Evolutionary conservation across 805 yeast genomes (phyloP).

Genomic region (Huiozyma sinensis): DNA sequence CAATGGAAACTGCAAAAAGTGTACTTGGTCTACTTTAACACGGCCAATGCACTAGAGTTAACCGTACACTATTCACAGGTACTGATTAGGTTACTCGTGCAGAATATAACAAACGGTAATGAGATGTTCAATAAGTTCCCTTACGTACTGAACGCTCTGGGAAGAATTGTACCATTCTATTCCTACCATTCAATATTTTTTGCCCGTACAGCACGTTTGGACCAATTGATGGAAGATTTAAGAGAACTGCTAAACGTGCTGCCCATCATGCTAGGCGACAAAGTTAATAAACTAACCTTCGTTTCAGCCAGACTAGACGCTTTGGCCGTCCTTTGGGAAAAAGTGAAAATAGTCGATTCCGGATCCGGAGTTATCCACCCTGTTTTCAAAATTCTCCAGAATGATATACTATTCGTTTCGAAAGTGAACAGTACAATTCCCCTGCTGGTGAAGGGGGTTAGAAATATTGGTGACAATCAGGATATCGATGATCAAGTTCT

Average conservation of each 20-base stretch:
- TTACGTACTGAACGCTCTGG: constrained; percentile 12
- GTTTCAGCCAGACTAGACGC: constrained; percentile 13
- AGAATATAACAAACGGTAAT: constrained; percentile 10
- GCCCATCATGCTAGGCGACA: constrained; percentile 10
- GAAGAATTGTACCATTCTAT: constrained; percentile 18
- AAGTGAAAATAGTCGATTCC: constrained; percentile 13
- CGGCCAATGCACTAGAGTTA: constrained; percentile 11
- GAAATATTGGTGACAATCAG: constrained; percentile 2
- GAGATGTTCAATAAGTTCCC: constrained; percentile 18
- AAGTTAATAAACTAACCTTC: constrained; percentile 6
- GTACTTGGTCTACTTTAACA: constrained; percentile 16
- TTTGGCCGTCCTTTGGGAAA: constrained; percentile 16
- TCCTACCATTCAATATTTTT: constrained; percentile 17
- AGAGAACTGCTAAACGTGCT: constrained; percentile 12
- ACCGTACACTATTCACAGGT: constrained; percentile 11
- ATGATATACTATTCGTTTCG: constrained; percentile 14
- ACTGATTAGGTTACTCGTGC: constrained; percentile 14
- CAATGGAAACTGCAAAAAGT: constrained; percentile 23
- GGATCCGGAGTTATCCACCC: constrained; percentile 17
- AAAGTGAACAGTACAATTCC: constrained; percentile 5
- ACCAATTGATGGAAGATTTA: constrained; percentile 14
- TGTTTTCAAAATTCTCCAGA: constrained; percentile 16
- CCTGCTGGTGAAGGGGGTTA: constrained; percentile 5
- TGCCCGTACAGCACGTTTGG: constrained; percentile 8
- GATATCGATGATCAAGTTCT: constrained; percentile 1